Conservation (phyloP, 2,329 filamentous ascomycete species). For the Cladosporium colombiae region DNA sequence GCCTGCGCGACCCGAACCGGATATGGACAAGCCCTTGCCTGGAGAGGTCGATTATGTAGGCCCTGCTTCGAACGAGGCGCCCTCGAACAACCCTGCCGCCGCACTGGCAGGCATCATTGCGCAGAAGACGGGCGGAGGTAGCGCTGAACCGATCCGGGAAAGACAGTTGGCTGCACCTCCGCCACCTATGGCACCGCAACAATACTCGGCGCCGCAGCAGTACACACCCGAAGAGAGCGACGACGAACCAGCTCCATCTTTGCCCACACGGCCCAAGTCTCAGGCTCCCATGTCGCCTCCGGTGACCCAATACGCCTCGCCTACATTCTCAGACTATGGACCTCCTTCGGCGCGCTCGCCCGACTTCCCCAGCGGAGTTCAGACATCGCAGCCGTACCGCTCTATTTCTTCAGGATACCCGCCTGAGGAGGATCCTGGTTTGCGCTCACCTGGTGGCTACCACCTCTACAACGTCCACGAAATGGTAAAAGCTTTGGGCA, state of each 20-base stretch:
- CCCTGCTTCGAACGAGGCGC: conserved; percentile 41
- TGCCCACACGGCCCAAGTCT: conserved; percentile 65
- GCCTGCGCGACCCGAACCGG: conserved; percentile 41
- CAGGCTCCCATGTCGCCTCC: conserved; percentile 48
- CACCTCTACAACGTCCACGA: conserved; percentile 97
- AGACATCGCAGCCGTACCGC: conserved; percentile 58
- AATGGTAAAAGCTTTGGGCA: conserved; percentile 95
- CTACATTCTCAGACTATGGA: conserved; percentile 34
- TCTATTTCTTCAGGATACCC: conserved; percentile 36
- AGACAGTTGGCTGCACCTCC: conserved; percentile 51
- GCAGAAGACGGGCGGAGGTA: conserved; percentile 45
- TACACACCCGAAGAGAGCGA: conserved; percentile 69
- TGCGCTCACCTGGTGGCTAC: conserved; percentile 71
- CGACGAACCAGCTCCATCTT: conserved; percentile 59
- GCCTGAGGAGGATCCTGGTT: conserved; percentile 19
- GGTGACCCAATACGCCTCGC: conserved; percentile 35
- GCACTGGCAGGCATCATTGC: conserved; percentile 57
- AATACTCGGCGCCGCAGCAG: conserved; percentile 55
- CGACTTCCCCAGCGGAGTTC: conserved; percentile 43
- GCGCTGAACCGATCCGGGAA: conserved; percentile 29
- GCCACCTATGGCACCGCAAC: conserved; percentile 53
- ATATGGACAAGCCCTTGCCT: conserved; percentile 40
- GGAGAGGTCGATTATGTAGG: conserved; percentile 47
- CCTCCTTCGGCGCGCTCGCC: conserved; percentile 39
- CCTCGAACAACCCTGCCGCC: conserved; percentile 55